These are phyloP conservation scores for Phialocephala sp. DNA, from an alignment of 2,329 filamentous ascomycete species.

Conservation along the genomic window DNA sequence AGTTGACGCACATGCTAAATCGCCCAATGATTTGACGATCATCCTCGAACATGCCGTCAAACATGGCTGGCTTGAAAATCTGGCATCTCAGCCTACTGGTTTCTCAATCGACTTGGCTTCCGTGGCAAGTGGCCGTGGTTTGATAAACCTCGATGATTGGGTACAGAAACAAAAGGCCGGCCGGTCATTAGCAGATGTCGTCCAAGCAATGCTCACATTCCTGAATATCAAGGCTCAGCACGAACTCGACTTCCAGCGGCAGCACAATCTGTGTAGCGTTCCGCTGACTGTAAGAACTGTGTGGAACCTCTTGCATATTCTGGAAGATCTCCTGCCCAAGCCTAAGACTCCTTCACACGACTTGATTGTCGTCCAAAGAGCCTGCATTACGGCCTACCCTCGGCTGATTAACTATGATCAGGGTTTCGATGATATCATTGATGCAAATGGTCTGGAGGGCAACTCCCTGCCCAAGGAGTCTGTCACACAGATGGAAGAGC, in stretches of 20 bases:
- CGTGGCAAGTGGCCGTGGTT: constrained; percentile 78
- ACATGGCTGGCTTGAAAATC: constrained; percentile 82
- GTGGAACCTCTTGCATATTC: constrained; percentile 76
- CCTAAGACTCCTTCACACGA: constrained; percentile 66
- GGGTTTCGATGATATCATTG: constrained; percentile 89
- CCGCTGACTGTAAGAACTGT: constrained; percentile 87
- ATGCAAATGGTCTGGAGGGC: constrained; percentile 80
- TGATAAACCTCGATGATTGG: constrained; percentile 84
- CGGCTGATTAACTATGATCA: constrained; percentile 96
- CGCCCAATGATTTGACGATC: constrained; percentile 68
- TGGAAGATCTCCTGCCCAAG: constrained; percentile 72
- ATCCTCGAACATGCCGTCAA: constrained; percentile 82
- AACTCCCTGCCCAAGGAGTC: constrained; percentile 80
- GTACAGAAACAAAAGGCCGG: constrained; percentile 71
- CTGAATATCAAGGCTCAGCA: constrained; percentile 83
- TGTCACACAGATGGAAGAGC: constrained; percentile 92
- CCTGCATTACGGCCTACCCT: constrained; percentile 91
- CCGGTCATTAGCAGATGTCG: constrained; percentile 66
- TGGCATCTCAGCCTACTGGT: constrained; percentile 69
- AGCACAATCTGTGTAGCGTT: constrained; percentile 69
- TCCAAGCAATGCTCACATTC: constrained; percentile 77
- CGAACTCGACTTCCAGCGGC: constrained; percentile 76
- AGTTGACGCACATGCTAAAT: constrained; percentile 74
- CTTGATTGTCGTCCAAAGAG: constrained; percentile 80
- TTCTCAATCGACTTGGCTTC: constrained; percentile 89